phyloP scores from a whole-genome alignment of 176 grass and related monocot genomes.

The Cenchrus fungigraminus region DNA sequence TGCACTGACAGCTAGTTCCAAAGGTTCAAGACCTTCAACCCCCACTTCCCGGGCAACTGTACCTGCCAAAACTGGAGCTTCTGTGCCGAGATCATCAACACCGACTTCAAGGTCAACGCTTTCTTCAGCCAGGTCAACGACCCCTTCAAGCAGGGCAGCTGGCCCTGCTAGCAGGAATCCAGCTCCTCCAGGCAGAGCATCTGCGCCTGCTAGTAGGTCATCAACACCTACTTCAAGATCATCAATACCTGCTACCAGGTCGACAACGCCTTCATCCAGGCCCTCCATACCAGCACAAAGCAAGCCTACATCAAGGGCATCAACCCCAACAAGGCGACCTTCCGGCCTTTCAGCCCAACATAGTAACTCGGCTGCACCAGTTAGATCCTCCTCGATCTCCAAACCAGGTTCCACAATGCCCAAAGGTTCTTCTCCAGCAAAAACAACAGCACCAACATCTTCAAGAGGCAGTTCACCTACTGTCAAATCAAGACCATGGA shows the following conservation, averaged over 20 bases:
- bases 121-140: conserved; percentile 68
- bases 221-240: conserved; percentile 77
- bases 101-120: conserved; percentile 78
- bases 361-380: conserved; percentile 50
- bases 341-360: conserved; percentile 46
- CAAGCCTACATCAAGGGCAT: conserved; percentile 72
- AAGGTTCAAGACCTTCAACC: conserved; percentile 80
- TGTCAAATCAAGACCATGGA: conserved; percentile 87
- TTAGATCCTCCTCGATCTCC: conserved; percentile 56
- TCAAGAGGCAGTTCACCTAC: conserved; percentile 78
- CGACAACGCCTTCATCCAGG: conserved; percentile 73
- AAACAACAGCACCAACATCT: conserved; percentile 38
- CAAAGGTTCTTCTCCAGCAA: conserved; percentile 51
- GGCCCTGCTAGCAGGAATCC: conserved; percentile 51
- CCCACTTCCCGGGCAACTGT: conserved; percentile 73
- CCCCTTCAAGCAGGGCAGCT: conserved; percentile 58
- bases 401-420: conserved; percentile 47
- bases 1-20: conserved; percentile 47
- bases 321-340: conserved; percentile 64
- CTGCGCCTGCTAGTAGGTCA: conserved; percentile 72
- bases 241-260: conserved; percentile 71
- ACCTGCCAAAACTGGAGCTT: conserved; percentile 55
- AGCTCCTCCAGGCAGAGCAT: conserved; percentile 58
- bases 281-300: conserved; percentile 62
- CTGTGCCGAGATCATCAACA: conserved; percentile 60